These are phyloP conservation scores for Fusarium sp. DNA, from an alignment of 2,329 filamentous ascomycete genomes.

Conservation along the genomic window DNA sequence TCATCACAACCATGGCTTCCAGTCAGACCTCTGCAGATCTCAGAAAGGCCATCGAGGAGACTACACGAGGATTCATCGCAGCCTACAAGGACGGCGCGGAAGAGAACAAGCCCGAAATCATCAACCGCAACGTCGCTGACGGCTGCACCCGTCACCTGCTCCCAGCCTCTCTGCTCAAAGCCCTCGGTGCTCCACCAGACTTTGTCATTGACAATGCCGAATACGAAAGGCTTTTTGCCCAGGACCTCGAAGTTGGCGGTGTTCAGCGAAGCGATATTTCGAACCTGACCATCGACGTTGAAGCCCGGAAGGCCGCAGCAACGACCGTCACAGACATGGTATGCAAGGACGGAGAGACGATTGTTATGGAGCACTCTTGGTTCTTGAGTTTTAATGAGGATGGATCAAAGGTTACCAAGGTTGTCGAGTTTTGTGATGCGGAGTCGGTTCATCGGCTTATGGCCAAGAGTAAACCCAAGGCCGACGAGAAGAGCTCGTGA, in stretches of 20 bases:
- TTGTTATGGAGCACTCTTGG: conserved; percentile 23
- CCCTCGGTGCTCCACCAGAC: conserved; percentile 1
- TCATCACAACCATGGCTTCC: not conserved
- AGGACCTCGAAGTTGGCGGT: conserved; percentile 11
- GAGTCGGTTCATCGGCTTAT: conserved; percentile 9
- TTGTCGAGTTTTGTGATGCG: conserved; percentile 30
- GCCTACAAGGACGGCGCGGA: conserved; percentile 17
- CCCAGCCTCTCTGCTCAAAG: not conserved
- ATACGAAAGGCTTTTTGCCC: conserved; percentile 12
- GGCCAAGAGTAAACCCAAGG: not conserved
- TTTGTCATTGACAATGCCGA: conserved; percentile 17
- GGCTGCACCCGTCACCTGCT: conserved; percentile 23
- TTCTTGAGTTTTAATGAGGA: conserved; percentile 22
- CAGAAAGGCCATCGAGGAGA: conserved; percentile 16
- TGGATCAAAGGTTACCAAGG: conserved; percentile 20
- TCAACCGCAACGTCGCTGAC: conserved; percentile 10
- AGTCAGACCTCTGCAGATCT: not conserved
- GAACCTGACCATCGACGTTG: conserved; percentile 17
- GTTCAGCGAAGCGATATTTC: conserved; percentile 5
- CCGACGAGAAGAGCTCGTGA: not conserved
- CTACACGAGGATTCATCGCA: conserved; percentile 8
- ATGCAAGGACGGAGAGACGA: conserved; percentile 2
- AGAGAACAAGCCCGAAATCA: conserved; percentile 8
- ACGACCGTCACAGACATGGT: conserved; percentile 14
- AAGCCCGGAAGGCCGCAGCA: conserved; percentile 10